Evolutionary conservation across 352 stramenopile species (phyloP).

Genomic region (Phytophthora agathidicida): DNA sequence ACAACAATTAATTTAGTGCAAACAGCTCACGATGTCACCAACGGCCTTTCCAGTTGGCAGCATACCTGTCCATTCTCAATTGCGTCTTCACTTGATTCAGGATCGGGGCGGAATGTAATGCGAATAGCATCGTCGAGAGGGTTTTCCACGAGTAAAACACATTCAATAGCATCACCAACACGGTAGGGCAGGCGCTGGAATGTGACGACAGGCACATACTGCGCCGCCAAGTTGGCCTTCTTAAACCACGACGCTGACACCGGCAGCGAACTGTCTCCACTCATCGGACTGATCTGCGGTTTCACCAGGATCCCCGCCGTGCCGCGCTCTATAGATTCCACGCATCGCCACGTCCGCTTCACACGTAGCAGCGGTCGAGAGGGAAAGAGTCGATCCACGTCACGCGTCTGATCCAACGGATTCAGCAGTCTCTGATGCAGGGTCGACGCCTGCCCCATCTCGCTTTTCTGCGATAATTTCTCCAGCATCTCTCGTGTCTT

Average conservation of each 20-base stretch:
- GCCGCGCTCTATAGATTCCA: conserved; percentile 80
- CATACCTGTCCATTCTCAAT: conserved; percentile 42
- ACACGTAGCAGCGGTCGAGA: conserved; percentile 73
- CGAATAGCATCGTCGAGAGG: conserved; percentile 79
- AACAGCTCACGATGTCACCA: neutral
- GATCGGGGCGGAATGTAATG: conserved; percentile 47
- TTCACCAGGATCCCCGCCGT: conserved; percentile 88
- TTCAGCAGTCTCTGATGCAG: conserved; percentile 66
- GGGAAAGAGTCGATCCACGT: conserved; percentile 53
- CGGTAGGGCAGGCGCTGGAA: conserved; percentile 65
- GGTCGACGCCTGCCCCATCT: conserved; percentile 63
- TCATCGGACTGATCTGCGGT: conserved; percentile 92
- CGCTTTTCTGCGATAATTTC: conserved; percentile 31
- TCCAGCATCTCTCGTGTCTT: conserved; percentile 27
- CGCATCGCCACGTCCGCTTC: conserved; percentile 86
- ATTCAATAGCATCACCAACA: conserved; percentile 37
- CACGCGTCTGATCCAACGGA: conserved; percentile 70
- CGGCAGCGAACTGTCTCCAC: conserved; percentile 84
- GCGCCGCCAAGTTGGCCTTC: conserved; percentile 79
- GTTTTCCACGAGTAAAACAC: conserved; percentile 80
- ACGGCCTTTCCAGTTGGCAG: neutral
- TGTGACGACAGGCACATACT: conserved; percentile 80
- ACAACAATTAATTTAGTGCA: conserved; percentile 6
- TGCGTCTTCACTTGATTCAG: neutral
- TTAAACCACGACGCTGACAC: conserved; percentile 86